A percentile compares a stretch with the other conserved stretches of the same genome.
These are phyloP conservation scores for Diplogelasinospora grovesii DNA, from an alignment of 495 filamentous ascomycete species.

Conservation along the genomic window DNA sequence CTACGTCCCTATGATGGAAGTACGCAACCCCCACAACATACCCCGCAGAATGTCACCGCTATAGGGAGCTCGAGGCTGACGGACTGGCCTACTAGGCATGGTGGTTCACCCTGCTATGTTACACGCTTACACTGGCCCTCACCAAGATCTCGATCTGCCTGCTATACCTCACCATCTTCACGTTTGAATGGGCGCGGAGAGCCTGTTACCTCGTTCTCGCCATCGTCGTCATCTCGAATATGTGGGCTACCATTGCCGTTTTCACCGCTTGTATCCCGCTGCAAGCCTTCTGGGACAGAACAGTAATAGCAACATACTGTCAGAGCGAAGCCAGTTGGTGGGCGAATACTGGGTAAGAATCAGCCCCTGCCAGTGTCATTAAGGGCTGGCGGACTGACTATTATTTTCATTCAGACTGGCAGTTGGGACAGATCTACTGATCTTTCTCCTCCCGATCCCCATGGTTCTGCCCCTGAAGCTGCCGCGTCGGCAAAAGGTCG, in stretches of 20 bases:
- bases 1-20: constrained; percentile 4
- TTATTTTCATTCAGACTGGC: constrained; percentile 23
- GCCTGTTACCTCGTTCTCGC: constrained; percentile 12
- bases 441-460: constrained; percentile 34
- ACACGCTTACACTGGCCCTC: constrained; percentile 14
- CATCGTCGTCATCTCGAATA: constrained; percentile 11
- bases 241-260: constrained; percentile 6
- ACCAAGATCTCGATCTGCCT: constrained; percentile 24
- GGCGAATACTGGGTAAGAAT: constrained; percentile 19
- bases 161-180: constrained; percentile 25
- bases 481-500: constrained; percentile 29
- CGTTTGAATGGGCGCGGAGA: constrained; percentile 14
- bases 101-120: constrained; percentile 17
- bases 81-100: constrained; percentile 15
- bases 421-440: constrained; percentile 43
- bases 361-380: not conserved
- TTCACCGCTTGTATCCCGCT: constrained; percentile 25
- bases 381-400: not conserved
- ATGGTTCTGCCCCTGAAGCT: constrained; percentile 30
- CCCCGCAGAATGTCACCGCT: not conserved
- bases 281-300: constrained; percentile 20
- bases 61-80: not conserved
- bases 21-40: constrained; percentile 1
- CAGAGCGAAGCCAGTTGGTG: constrained; percentile 18
- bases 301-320: constrained; percentile 9